phyloP scores from a whole-genome alignment of 176 grass and related monocot species.

The Alopecurus myosuroides region DNA sequence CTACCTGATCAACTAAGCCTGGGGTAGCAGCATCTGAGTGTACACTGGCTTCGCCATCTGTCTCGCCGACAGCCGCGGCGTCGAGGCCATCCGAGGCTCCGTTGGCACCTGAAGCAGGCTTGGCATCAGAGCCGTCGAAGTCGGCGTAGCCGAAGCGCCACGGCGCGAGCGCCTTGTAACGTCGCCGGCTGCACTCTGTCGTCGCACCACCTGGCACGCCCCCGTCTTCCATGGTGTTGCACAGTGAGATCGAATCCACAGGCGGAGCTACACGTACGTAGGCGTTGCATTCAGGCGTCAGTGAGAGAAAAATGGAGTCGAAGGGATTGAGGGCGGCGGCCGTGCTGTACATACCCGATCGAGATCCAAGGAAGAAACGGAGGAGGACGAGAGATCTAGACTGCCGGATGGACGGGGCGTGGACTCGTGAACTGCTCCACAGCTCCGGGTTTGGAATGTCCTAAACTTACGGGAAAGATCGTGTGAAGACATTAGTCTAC shows the following conservation, averaged over 20 bases:
- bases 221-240: background rate
- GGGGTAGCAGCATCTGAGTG: too few species aligned
- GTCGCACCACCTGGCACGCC: too few species aligned
- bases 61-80: background rate
- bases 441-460: too few species aligned
- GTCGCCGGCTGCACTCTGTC: background rate
- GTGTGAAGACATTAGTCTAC: too few species aligned
- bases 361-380: background rate
- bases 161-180: conserved; percentile 4
- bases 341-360: background rate
- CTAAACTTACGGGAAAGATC: too few species aligned
- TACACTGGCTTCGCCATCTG: background rate
- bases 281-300: background rate
- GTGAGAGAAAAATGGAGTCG: background rate
- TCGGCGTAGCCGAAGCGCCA: conserved; percentile 12
- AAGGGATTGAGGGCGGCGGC: background rate
- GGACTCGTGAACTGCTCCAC: too few species aligned
- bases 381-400: background rate
- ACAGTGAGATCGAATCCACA: too few species aligned
- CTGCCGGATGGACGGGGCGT: too few species aligned
- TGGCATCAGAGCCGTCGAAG: background rate
- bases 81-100: background rate
- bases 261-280: too few species aligned
- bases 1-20: too few species aligned
- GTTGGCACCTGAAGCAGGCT: background rate